phyloP scores from a whole-genome alignment of 495 filamentous ascomycete species.

The Xylaria acuta region DNA sequence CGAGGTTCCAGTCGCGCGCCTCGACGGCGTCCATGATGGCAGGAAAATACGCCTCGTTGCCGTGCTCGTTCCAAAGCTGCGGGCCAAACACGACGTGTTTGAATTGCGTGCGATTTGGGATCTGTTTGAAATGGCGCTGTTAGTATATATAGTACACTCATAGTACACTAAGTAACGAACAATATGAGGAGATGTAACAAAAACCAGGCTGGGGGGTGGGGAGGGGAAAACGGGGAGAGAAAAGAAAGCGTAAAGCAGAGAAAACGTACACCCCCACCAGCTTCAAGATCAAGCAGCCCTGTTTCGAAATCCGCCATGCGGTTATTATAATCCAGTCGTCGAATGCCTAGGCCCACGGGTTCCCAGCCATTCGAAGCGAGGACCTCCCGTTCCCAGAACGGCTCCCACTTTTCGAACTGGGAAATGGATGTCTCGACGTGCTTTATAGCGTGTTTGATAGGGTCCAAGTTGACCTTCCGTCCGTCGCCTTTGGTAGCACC shows the following conservation, averaged over 20 bases:
- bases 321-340: conserved; percentile 70
- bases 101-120: conserved; percentile 90
- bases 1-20: conserved; percentile 70
- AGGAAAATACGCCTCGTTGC: conserved; percentile 78
- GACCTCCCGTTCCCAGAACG: conserved; percentile 70
- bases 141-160: neutral
- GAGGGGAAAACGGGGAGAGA: neutral
- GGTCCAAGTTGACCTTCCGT: conserved; percentile 58
- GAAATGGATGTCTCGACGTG: conserved; percentile 64
- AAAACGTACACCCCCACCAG: conserved; percentile 71
- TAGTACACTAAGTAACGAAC: neutral
- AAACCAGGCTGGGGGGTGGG: too few relatives aligned
- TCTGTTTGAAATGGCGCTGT: conserved; percentile 51
- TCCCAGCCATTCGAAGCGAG: conserved; percentile 73
- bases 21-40: conserved; percentile 82
- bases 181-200: neutral
- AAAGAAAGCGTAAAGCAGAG: neutral
- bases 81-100: conserved; percentile 92
- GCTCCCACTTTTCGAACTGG: conserved; percentile 75
- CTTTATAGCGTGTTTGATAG: conserved; percentile 65
- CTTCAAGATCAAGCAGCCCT: conserved; percentile 75
- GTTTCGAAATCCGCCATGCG: conserved; percentile 83
- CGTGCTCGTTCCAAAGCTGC: conserved; percentile 74
- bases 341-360: conserved; percentile 64
- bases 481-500: conserved; percentile 50